Evolutionary conservation across 2,329 filamentous ascomycete genomes (phyloP).

Genomic region (Metarhizium guizhouense): DNA sequence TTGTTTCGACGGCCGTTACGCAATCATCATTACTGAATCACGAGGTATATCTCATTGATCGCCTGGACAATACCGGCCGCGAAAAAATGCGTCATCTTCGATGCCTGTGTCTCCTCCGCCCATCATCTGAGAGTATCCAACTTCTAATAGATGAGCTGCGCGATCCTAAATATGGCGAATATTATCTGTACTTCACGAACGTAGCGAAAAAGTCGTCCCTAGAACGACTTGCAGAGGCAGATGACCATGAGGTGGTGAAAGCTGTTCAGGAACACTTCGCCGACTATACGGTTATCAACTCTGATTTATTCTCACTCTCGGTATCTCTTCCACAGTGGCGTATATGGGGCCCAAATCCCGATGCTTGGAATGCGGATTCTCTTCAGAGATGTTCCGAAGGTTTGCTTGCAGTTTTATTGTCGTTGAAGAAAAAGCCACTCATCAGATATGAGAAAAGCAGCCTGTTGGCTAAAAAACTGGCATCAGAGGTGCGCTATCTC

Average conservation of each 20-base stretch:
- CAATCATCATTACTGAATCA: conserved; percentile 92
- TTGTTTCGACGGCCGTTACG: conserved; percentile 90
- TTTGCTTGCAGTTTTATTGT: conserved; percentile 71
- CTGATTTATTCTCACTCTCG: conserved; percentile 79
- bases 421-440: conserved; percentile 92
- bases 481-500: conserved; percentile 82
- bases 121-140: conserved; percentile 87
- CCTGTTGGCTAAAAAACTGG: conserved; percentile 81
- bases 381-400: conserved; percentile 83
- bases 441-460: conserved; percentile 93
- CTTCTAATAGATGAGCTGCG: conserved; percentile 89
- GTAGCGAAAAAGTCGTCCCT: conserved; percentile 93
- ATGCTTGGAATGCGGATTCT: conserved; percentile 85
- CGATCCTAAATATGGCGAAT: conserved; percentile 95
- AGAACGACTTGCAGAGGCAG: conserved; percentile 88
- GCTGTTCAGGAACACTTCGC: conserved; percentile 92
- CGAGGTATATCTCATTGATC: conserved; percentile 96
- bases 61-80: conserved; percentile 77
- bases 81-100: conserved; percentile 98
- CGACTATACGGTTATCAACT: conserved; percentile 91
- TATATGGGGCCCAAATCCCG: conserved; percentile 73
- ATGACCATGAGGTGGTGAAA: conserved; percentile 95
- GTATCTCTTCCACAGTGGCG: conserved; percentile 63
- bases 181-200: conserved; percentile 96
- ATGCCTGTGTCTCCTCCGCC: conserved; percentile 87